Conservation (phyloP, 2,329 filamentous ascomycete genomes). For the Clonostachys byssicola region DNA sequence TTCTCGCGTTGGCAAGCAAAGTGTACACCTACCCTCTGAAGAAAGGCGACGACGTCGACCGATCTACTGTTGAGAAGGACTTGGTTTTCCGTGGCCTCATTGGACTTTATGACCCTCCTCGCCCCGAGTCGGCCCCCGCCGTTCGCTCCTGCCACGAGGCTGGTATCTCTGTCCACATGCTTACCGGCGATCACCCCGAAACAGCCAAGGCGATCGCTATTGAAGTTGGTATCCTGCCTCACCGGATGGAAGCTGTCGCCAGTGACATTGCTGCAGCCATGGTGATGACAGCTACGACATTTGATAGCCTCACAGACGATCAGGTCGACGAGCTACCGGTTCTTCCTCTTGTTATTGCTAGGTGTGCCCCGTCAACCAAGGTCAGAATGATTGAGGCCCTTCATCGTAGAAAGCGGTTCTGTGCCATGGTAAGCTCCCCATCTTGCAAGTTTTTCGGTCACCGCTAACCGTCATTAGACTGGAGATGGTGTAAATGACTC, state of each 20-base stretch:
- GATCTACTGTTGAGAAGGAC: constrained; percentile 51
- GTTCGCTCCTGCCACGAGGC: constrained; percentile 56
- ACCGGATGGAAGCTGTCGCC: constrained; percentile 41
- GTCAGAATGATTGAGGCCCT: constrained; percentile 72
- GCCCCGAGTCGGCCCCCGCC: constrained; percentile 58
- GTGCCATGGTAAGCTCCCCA: constrained; percentile 49
- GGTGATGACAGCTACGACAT: constrained; percentile 61
- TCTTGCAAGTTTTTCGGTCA: not conserved
- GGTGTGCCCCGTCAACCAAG: constrained; percentile 67
- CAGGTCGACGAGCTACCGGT: constrained; percentile 62
- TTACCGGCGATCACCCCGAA: constrained; percentile 62
- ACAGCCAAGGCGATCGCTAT: constrained; percentile 59
- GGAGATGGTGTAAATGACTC: constrained; percentile 74
- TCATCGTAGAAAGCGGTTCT: constrained; percentile 60
- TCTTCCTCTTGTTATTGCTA: constrained; percentile 63
- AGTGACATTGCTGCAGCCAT: constrained; percentile 51
- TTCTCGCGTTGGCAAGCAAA: constrained; percentile 60
- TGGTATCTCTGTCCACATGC: constrained; percentile 64
- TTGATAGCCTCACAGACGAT: constrained; percentile 58
- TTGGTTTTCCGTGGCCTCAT: constrained; percentile 64
- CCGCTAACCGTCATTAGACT: constrained; percentile 28
- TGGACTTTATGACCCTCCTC: constrained; percentile 69
- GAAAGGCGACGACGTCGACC: constrained; percentile 38
- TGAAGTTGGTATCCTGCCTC: constrained; percentile 56
- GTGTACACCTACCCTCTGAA: constrained; percentile 23